Conservation (phyloP, 768 basidiomycete species). For the Sporobolomyces roseus region DNA sequence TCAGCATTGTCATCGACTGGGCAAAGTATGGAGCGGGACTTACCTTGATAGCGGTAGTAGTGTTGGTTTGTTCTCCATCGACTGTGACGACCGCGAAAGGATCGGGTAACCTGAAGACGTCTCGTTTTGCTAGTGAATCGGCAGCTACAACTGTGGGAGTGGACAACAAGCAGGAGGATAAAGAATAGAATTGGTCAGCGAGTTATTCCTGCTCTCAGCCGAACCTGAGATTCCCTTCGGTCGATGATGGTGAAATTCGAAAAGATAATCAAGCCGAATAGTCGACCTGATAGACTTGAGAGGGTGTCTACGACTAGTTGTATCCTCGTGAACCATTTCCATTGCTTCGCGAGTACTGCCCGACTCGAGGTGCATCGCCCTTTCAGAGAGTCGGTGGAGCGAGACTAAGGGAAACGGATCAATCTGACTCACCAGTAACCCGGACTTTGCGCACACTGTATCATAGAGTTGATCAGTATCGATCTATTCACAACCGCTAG, state of each 20-base stretch:
- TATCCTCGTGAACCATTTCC: too few species aligned
- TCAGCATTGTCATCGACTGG: not conserved
- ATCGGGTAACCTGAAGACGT: constrained; percentile 93
- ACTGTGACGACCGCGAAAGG: constrained; percentile 98
- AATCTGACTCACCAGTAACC: constrained; percentile 27
- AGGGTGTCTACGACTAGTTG: too few species aligned
- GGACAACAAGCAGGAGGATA: not conserved
- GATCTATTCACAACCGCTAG: too few species aligned
- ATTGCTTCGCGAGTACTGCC: too few species aligned
- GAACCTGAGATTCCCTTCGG: too few species aligned
- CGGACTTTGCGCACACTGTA: constrained; percentile 22
- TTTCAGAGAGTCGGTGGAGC: not conserved
- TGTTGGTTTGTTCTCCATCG: constrained; percentile 94
- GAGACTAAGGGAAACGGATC: not conserved
- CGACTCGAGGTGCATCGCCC: too few species aligned
- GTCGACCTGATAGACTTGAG: too few species aligned
- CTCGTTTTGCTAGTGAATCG: constrained; percentile 85
- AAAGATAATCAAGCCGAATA: too few species aligned
- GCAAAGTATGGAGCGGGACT: not conserved
- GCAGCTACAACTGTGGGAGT: constrained; percentile 64
- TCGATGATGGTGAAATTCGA: not conserved
- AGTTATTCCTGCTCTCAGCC: too few species aligned
- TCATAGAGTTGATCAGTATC: not conserved
- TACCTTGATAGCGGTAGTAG: constrained; percentile 86
- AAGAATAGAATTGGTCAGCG: too few species aligned